A percentile compares a stretch with the other conserved stretches of the same genome.
Conservation (phyloP, 1,284 basidiomycete genomes). For the Ceratobasidium sp. region DNA sequence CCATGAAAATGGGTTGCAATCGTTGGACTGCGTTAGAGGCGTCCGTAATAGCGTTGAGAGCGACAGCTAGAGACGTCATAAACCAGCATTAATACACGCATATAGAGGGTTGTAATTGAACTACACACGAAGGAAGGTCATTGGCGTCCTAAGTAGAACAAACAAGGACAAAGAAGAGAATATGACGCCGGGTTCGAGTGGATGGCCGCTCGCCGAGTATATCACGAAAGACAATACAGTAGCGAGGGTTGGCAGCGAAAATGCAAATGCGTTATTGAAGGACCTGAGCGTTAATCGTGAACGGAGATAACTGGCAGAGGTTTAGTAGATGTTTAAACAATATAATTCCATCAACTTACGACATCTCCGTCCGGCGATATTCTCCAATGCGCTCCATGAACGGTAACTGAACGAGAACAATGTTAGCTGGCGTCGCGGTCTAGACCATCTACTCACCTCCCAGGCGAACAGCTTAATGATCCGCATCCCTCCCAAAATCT, state of each 20-base stretch:
- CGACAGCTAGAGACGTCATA: constrained; percentile 68
- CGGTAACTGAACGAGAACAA: background rate
- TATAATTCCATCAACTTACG: background rate
- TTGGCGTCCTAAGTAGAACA: constrained; percentile 77
- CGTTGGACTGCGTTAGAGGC: constrained; percentile 81
- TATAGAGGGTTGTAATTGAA: constrained; percentile 20
- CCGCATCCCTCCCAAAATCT: constrained; percentile 75
- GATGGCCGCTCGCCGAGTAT: constrained; percentile 75
- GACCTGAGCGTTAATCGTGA: constrained; percentile 60
- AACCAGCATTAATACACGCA: background rate
- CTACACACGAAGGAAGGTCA: constrained; percentile 78
- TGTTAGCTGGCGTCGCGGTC: no score
- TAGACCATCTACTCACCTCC: constrained; percentile 31
- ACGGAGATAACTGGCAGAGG: constrained; percentile 60
- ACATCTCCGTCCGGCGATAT: constrained; percentile 80
- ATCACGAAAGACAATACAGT: constrained; percentile 89
- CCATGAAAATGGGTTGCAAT: constrained; percentile 79
- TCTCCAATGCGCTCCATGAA: constrained; percentile 73
- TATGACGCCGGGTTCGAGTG: constrained; percentile 75
- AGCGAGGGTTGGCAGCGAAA: constrained; percentile 83
- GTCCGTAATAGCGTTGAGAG: constrained; percentile 83
- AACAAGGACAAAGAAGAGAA: constrained; percentile 92
- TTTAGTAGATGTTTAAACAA: constrained; percentile 34
- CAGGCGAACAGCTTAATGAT: constrained; percentile 50
- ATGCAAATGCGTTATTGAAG: constrained; percentile 74